A percentile compares a stretch with the other conserved stretches of the same genome.
Evolutionary conservation across 2,329 filamentous ascomycete species (phyloP).

Genomic region (Neopestalotiopsis clavispora): DNA sequence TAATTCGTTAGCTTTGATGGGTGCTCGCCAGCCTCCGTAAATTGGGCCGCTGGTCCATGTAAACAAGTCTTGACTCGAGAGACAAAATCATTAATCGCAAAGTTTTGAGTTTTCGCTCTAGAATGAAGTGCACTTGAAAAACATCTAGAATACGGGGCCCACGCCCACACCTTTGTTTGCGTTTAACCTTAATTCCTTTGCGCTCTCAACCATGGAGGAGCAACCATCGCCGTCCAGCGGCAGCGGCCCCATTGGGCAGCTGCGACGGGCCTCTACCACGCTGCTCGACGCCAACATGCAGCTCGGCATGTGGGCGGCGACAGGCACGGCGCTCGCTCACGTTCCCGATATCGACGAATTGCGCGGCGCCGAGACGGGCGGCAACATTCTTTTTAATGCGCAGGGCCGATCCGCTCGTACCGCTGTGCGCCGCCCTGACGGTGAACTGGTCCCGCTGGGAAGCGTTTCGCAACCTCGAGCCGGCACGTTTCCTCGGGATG

Average conservation of each 20-base stretch:
- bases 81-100: too few relatives aligned
- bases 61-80: too few relatives aligned
- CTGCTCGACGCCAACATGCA: slow-evolving; percentile 34
- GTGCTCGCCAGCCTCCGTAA: too few relatives aligned
- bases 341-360: slow-evolving; percentile 35
- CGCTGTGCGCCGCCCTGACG: slow-evolving; percentile 28
- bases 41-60: too few relatives aligned
- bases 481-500: not conserved
- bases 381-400: slow-evolving; percentile 32
- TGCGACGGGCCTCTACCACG: slow-evolving; percentile 31
- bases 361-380: slow-evolving; percentile 31
- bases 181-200: too few relatives aligned
- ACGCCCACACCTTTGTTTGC: too few relatives aligned
- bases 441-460: slow-evolving; percentile 26
- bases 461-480: not conserved
- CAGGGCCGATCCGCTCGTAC: slow-evolving; percentile 35
- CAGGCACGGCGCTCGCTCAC: slow-evolving; percentile 36
- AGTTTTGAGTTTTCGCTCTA: too few relatives aligned
- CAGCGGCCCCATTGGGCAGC: not conserved
- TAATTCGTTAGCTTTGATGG: too few relatives aligned
- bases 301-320: slow-evolving; percentile 36
- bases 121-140: too few relatives aligned
- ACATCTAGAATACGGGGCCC: too few relatives aligned
- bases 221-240: not conserved
- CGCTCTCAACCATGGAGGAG: not conserved